phyloP scores from a whole-genome alignment of 495 filamentous ascomycete species.

The Neurospora hispaniola region DNA sequence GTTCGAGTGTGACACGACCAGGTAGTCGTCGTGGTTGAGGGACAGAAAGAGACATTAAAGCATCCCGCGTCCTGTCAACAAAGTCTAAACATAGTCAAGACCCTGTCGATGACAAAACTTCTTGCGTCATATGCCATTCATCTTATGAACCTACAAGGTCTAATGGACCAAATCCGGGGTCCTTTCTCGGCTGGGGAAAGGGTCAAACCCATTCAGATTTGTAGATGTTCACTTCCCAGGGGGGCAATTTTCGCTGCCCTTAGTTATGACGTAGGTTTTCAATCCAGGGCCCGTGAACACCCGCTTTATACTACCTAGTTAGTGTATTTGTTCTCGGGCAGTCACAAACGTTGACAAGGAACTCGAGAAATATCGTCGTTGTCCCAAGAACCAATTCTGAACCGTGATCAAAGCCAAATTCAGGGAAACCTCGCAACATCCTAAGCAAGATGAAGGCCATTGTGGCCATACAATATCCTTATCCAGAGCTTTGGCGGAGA shows the following conservation, averaged over 20 bases:
- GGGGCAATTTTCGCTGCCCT: background rate
- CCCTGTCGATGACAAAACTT: background rate
- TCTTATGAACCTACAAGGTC: background rate
- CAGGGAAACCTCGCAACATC: background rate
- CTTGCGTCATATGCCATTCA: background rate
- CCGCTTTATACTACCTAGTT: background rate
- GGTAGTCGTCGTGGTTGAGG: background rate
- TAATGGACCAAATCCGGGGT: background rate
- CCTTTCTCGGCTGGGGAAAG: background rate
- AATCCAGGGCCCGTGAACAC: background rate
- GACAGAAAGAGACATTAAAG: background rate
- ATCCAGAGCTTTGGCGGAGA: background rate
- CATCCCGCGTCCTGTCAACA: background rate
- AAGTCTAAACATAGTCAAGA: background rate
- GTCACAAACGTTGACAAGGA: background rate
- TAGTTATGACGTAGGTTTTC: background rate
- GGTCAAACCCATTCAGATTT: background rate
- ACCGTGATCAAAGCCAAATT: background rate
- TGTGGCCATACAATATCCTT: background rate
- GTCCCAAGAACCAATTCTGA: background rate
- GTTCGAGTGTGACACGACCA: background rate
- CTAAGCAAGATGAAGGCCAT: too few relatives aligned
- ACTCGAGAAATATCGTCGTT: background rate
- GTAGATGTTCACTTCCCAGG: background rate
- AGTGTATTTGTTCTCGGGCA: background rate